Percentiles rank a stretch among this genome's conserved stretches.
Evolutionary conservation across 441 rosid species (phyloP).

Genomic region (Monsonia emarginata): DNA sequence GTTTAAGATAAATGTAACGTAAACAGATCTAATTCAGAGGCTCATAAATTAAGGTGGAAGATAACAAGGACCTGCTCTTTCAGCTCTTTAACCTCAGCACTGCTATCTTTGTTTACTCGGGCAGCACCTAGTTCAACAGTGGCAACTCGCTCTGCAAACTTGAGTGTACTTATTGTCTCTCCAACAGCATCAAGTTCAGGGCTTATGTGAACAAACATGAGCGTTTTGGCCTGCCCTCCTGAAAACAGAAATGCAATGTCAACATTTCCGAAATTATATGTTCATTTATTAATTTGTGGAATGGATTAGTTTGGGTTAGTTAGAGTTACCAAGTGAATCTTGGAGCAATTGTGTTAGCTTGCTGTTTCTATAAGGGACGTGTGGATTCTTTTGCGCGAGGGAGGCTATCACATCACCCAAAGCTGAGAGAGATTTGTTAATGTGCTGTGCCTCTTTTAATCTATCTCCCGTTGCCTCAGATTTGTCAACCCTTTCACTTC

Average conservation of each 20-base stretch:
- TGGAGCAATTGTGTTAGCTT: conserved; percentile 86
- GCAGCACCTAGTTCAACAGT: conserved; percentile 86
- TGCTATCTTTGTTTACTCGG: conserved; percentile 55
- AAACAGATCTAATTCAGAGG: no score
- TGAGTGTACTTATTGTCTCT: conserved; percentile 78
- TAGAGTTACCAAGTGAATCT: conserved; percentile 66
- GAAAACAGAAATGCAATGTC: conserved; percentile 15
- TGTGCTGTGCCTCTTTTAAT: conserved; percentile 77
- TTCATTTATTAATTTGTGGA: neutral
- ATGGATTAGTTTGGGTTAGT: neutral
- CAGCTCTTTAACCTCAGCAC: conserved; percentile 64
- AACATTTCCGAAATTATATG: neutral
- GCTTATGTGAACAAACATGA: conserved; percentile 86
- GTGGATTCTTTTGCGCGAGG: conserved; percentile 78
- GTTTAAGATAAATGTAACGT: neutral
- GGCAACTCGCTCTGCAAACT: conserved; percentile 85
- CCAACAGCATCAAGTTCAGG: conserved; percentile 69
- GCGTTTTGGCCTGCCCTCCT: conserved; percentile 91
- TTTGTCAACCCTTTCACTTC: conserved; percentile 82
- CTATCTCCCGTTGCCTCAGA: conserved; percentile 84
- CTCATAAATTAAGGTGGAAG: no score
- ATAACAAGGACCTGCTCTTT: conserved; percentile 45
- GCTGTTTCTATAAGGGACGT: conserved; percentile 84
- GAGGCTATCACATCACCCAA: conserved; percentile 85
- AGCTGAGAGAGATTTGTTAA: conserved; percentile 81